Base-by-base conservation (phyloP, 192 early-diverging fungal genomes). In the Linnemannia exigua region DNA sequence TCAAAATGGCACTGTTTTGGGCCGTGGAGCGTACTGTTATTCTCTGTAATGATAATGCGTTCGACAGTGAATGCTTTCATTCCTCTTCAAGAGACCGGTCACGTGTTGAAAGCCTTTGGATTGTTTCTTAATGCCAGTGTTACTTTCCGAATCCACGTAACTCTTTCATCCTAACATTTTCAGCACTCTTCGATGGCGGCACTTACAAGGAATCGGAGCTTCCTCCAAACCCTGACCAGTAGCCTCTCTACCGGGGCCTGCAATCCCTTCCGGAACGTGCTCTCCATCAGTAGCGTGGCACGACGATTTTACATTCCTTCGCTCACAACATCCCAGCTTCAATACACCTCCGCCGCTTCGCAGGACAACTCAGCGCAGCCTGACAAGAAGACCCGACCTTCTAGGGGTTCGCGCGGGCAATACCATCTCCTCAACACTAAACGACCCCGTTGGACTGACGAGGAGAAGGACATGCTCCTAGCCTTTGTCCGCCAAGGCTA, bases 371-470 rank as follows among this genome's bases (percentile, higher is more conserved):
- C 28, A 63, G 28, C 3, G 28, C 1, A 31, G 28, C 25, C 25
- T 63, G 58, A 63, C 28, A 63, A 16, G 12, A n/a, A 25, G 25
- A 31, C 0, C 12, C 25, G 58, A 31, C 28, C 58, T 1, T 28
- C 12, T 3, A 63, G 58, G 11, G 25, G 0, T 31, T 2, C 11
- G 8, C n/a, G 58, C 8, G 28, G 28, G 6, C 58, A 63, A 1
- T 63, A 63, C 14, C 58, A 63, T 14, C 28, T 63, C 1, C 14
- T 63, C 9, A 63, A 15, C 12, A 8, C 11, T 2, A 63, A 63
- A 22, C 58, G 58, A 9, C 58, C 58, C 28, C 51, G 48, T 11
- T 76, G 74, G 74, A 67, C 74, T 4, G 38, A 38, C 0, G 74
- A 76, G 28, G 74, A 76, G 25, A 52, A 67, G 11, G 15, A 67